phyloP scores from a whole-genome alignment of 2,329 filamentous ascomycete genomes.

The Colletotrichum lentis region DNA sequence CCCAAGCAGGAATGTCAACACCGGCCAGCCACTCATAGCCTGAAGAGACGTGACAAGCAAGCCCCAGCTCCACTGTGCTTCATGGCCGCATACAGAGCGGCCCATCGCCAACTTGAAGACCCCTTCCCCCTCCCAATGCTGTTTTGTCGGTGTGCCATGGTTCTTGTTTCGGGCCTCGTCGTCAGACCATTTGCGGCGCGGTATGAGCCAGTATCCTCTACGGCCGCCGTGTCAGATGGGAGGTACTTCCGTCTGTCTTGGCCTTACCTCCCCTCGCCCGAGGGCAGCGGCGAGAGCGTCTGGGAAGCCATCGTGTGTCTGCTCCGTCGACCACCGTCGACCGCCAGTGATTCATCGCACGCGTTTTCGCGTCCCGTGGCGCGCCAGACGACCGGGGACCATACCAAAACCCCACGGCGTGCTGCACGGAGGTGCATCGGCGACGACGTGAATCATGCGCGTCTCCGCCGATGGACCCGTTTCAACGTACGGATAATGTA shows the following conservation, averaged over 20 bases:
- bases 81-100: slow-evolving; percentile 42
- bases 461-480: slow-evolving; percentile 27
- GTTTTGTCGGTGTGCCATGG: slow-evolving; percentile 32
- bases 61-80: slow-evolving; percentile 42
- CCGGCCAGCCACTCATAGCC: slow-evolving; percentile 35
- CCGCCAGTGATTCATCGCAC: slow-evolving; percentile 20
- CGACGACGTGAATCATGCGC: slow-evolving; percentile 34
- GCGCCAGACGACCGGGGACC: slow-evolving; percentile 27
- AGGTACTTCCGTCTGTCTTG: slow-evolving; percentile 6
- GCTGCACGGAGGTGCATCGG: slow-evolving; percentile 30
- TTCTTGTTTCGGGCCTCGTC: slow-evolving; percentile 28
- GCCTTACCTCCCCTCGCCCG: neutral
- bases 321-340: neutral
- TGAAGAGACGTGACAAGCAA: slow-evolving; percentile 28
- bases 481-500: no score
- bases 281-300: slow-evolving; percentile 3
- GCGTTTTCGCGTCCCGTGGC: slow-evolving; percentile 32
- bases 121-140: neutral
- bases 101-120: slow-evolving; percentile 36
- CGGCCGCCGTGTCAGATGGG: neutral
- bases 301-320: slow-evolving; percentile 13
- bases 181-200: slow-evolving; percentile 1
- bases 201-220: slow-evolving; percentile 12
- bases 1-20: slow-evolving; percentile 36
- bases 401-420: slow-evolving; percentile 11